phyloP scores from a whole-genome alignment of 2,329 filamentous ascomycete species.

The Xylariomycetidae sp. region DNA sequence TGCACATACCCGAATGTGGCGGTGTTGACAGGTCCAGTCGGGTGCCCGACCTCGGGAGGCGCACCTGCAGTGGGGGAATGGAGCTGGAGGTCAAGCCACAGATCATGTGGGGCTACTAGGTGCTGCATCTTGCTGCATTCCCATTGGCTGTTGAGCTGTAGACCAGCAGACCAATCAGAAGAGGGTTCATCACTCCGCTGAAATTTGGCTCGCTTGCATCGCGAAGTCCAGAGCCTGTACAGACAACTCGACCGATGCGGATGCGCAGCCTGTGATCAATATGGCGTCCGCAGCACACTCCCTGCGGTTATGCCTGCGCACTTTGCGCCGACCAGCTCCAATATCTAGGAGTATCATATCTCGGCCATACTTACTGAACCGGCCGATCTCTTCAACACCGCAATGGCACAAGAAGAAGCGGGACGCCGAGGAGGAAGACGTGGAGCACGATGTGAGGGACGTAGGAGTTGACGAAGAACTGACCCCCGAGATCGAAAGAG shows the following conservation, averaged over 20 bases:
- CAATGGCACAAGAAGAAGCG: constrained; percentile 16
- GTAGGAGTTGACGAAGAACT: constrained; percentile 7
- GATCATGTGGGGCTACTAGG: no score
- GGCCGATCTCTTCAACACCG: constrained; percentile 24
- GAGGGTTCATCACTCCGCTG: no score
- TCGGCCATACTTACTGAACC: constrained; percentile 17
- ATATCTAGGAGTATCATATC: constrained; percentile 12
- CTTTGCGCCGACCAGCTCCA: constrained; percentile 22
- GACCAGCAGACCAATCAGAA: no score
- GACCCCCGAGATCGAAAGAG: constrained; percentile 7
- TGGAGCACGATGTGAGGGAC: constrained; percentile 8
- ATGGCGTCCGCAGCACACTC: constrained; percentile 37
- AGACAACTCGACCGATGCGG: constrained; percentile 7
- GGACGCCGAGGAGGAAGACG: constrained; percentile 12
- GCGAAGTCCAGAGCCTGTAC: constrained; percentile 5
- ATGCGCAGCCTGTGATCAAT: constrained; percentile 15
- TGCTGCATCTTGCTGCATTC: no score
- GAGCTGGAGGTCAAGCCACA: no score
- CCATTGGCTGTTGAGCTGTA: no score
- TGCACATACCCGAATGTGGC: no score
- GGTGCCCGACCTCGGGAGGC: no score
- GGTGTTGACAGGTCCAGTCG: no score
- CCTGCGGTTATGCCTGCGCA: constrained; percentile 33
- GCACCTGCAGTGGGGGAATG: no score
- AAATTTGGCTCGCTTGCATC: constrained; percentile 6